phyloP scores from a whole-genome alignment of 208 protist genomes.

The Acanthamoeba healyi region DNA sequence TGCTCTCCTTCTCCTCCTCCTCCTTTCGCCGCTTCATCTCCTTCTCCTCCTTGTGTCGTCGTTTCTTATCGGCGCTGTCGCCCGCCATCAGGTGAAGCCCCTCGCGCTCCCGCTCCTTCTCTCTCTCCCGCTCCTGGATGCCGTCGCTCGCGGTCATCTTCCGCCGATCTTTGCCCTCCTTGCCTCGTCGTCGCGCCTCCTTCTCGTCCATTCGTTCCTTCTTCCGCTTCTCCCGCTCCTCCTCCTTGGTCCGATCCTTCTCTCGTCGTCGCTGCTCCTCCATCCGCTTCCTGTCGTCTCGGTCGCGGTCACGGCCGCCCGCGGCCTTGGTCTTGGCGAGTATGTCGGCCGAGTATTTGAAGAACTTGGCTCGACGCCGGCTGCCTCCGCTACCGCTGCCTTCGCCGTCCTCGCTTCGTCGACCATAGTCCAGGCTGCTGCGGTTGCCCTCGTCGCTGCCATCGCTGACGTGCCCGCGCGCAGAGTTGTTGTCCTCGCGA shows the following conservation, averaged over 20 bases:
- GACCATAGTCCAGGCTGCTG: no score
- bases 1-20: slow-evolving; percentile 11
- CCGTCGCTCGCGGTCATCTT: not conserved
- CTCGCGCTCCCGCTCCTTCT: no score
- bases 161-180: slow-evolving; percentile 8
- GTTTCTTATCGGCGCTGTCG: not conserved
- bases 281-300: no score
- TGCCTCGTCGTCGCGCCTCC: not conserved
- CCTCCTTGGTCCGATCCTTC: not conserved
- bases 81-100: no score
- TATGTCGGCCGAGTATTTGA: slow-evolving; percentile 17
- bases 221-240: slow-evolving; percentile 35
- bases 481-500: not conserved
- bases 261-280: no score
- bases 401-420: not conserved
- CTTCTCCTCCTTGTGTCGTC: slow-evolving; percentile 44
- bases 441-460: not conserved
- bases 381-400: not conserved
- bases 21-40: slow-evolving; percentile 19
- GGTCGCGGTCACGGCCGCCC: no score
- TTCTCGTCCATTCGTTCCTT: slow-evolving; percentile 14
- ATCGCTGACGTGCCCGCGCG: not conserved
- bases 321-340: not conserved
- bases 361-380: slow-evolving; percentile 4
- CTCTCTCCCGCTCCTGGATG: no score